These are phyloP conservation scores for Pharnaceum exiguum DNA, from an alignment of 148 eudicot species.

Conservation along the genomic window DNA sequence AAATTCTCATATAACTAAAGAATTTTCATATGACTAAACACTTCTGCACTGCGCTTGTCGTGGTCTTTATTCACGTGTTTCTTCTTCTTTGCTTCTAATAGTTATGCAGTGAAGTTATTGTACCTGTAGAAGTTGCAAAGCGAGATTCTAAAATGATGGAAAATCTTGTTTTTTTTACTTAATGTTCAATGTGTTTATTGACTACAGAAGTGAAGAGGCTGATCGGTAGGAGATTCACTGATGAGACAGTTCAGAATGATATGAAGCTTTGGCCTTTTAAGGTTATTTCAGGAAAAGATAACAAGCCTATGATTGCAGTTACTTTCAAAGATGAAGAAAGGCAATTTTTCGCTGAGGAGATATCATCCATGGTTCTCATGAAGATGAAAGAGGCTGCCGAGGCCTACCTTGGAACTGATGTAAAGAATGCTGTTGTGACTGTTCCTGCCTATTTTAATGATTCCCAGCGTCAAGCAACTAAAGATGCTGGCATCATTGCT, in stretches of 20 bases:
- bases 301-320: conserved; percentile 1
- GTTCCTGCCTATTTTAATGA: conserved; percentile 9
- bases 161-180: too few species aligned
- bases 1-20: too few species aligned
- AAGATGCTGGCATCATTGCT: conserved; percentile 9
- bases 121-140: too few species aligned
- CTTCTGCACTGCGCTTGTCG: too few species aligned
- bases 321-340: not conserved
- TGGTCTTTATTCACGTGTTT: too few species aligned
- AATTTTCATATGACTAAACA: too few species aligned
- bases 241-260: not conserved
- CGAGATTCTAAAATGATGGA: too few species aligned
- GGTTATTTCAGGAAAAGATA: not conserved
- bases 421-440: conserved; percentile 7
- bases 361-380: not conserved
- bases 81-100: too few species aligned
- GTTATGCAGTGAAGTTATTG: too few species aligned
- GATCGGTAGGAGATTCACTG: conserved; percentile 1
- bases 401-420: not conserved
- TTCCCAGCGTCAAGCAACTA: conserved; percentile 4
- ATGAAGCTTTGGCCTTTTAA: conserved; percentile 6
- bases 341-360: conserved; percentile 5
- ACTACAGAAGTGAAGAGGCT: conserved; percentile 12
- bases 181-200: too few species aligned
- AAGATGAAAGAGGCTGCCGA: conserved; percentile 8